Evolutionary conservation across 1,284 basidiomycete species (phyloP).

Genomic region (Mycena citricolor): DNA sequence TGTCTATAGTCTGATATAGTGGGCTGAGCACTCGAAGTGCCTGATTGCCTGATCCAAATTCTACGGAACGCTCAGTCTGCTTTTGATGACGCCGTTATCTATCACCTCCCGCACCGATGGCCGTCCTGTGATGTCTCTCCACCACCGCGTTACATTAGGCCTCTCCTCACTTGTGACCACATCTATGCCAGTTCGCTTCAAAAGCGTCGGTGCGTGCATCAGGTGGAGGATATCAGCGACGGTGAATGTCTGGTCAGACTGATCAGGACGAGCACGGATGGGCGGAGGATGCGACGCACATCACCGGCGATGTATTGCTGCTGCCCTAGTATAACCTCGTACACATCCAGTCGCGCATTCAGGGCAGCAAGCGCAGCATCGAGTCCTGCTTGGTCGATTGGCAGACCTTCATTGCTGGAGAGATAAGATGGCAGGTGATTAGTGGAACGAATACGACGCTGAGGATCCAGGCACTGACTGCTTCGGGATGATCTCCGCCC

Average conservation of each 20-base stretch:
- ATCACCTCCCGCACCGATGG: conserved; percentile 28
- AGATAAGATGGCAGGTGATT: conserved; percentile 14
- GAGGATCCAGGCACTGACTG: conserved; percentile 12
- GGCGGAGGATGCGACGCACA: conserved; percentile 31
- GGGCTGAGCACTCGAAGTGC: no score
- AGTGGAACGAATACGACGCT: not conserved
- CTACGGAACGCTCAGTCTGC: no score
- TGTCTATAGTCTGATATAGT: no score
- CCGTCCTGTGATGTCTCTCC: not conserved
- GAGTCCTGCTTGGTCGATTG: conserved; percentile 31
- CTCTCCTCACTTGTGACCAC: conserved; percentile 1
- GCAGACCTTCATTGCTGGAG: conserved; percentile 1
- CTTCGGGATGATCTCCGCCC: conserved; percentile 34
- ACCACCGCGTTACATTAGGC: conserved; percentile 9
- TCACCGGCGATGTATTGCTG: conserved; percentile 53
- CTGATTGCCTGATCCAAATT: no score
- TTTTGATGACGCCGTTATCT: no score
- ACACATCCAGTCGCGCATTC: conserved; percentile 32
- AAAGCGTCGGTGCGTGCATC: conserved; percentile 1
- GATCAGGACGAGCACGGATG: not conserved
- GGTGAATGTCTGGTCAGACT: conserved; percentile 5
- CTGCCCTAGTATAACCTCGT: conserved; percentile 51
- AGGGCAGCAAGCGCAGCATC: conserved; percentile 36
- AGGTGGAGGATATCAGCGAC: conserved; percentile 14
- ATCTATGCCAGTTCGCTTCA: conserved; percentile 6